Conservation (phyloP, 164 flowering plant genomes). For the Litsea cubeba region DNA sequence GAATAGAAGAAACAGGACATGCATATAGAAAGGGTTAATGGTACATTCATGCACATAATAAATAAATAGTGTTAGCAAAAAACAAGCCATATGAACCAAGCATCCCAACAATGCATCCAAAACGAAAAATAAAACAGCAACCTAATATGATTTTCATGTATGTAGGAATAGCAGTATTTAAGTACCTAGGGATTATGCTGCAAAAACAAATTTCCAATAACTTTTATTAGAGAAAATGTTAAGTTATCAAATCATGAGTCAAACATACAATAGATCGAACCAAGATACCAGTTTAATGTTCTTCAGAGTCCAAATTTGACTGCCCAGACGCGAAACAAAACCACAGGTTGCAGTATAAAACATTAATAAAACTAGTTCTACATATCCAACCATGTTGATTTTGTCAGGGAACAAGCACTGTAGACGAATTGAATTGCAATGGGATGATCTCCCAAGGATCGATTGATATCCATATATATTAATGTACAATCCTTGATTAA, state of each 20-base stretch:
- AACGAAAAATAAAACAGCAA: not conserved
- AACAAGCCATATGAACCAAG: not conserved
- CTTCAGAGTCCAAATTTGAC: not conserved
- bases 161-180: too few species aligned
- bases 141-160: too few species aligned
- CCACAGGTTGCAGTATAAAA: not conserved
- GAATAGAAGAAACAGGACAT: not conserved
- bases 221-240: too few species aligned
- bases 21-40: not conserved
- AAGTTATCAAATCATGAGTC: too few species aligned
- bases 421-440: too few species aligned
- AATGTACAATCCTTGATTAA: too few species aligned
- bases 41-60: not conserved
- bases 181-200: too few species aligned
- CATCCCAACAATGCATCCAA: not conserved
- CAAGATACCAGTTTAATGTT: not conserved
- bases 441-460: too few species aligned
- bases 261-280: too few species aligned
- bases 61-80: not conserved
- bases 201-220: too few species aligned
- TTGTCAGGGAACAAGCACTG: too few species aligned
- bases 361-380: not conserved
- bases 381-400: not conserved
- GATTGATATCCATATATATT: too few species aligned
- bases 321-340: not conserved